Percentiles rank a stretch among this genome's conserved stretches.
These are phyloP conservation scores for Citrus maxima DNA, from an alignment of 345 rosid species.

Conservation along the genomic window DNA sequence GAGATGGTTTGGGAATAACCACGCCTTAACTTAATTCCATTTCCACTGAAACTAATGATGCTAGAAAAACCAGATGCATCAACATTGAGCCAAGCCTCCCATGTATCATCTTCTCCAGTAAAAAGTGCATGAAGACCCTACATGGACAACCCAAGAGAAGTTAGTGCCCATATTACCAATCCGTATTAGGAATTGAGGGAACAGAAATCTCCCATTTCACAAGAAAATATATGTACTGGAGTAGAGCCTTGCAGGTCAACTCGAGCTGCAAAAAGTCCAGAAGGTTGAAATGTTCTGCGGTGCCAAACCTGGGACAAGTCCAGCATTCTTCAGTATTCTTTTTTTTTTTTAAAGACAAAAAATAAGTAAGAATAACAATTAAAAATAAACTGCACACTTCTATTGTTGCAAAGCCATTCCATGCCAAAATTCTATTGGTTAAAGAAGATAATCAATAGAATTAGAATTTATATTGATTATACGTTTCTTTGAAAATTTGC, in stretches of 20 bases:
- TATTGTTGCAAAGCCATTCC: neutral
- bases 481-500: neutral
- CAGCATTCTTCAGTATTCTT: slow-evolving; percentile 10
- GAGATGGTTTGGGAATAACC: slow-evolving; percentile 73
- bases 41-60: slow-evolving; percentile 59
- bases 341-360: neutral
- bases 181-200: slow-evolving; percentile 5
- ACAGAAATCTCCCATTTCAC: slow-evolving; percentile 1
- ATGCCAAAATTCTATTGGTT: neutral
- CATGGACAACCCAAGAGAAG: slow-evolving; percentile 17
- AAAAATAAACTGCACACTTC: neutral
- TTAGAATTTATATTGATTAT: too few relatives aligned
- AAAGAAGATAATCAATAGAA: neutral
- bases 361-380: neutral
- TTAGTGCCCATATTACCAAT: slow-evolving; percentile 8
- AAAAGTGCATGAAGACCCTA: slow-evolving; percentile 94
- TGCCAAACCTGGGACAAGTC: slow-evolving; percentile 79
- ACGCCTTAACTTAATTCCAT: slow-evolving; percentile 84
- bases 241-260: slow-evolving; percentile 83
- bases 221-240: slow-evolving; percentile 46
- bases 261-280: slow-evolving; percentile 97
- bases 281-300: slow-evolving; percentile 87
- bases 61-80: slow-evolving; percentile 78
- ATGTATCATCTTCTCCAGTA: slow-evolving; percentile 91
- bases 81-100: slow-evolving; percentile 95